These are phyloP conservation scores for Quercus engelmannii DNA, from an alignment of 306 rosid genomes.

Conservation along the genomic window DNA sequence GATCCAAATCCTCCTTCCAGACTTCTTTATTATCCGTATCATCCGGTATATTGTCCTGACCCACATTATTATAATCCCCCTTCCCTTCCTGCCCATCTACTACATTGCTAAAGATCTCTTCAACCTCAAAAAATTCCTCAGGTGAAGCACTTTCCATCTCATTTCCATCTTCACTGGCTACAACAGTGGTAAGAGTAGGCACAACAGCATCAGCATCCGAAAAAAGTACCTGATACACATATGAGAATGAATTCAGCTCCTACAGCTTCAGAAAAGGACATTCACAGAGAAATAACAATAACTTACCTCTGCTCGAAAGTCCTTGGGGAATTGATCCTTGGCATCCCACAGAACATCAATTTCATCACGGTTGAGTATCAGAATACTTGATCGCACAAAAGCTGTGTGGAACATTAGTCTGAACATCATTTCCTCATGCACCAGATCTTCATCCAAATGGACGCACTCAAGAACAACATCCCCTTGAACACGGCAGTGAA, in stretches of 20 bases:
- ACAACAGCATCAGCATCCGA: conserved; percentile 87
- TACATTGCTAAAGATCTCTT: conserved; percentile 85
- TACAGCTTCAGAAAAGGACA: conserved; percentile 33
- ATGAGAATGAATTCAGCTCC: conserved; percentile 66
- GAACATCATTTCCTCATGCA: conserved; percentile 73
- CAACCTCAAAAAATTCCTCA: conserved; percentile 96
- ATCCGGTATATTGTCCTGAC: conserved; percentile 33
- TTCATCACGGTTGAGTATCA: conserved; percentile 80
- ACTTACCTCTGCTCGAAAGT: conserved; percentile 92
- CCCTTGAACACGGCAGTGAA: conserved; percentile 86
- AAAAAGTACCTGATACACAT: conserved; percentile 88
- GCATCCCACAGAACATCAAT: conserved; percentile 87
- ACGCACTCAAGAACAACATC: conserved; percentile 94
- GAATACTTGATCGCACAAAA: conserved; percentile 79
- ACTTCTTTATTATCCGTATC: conserved; percentile 43
- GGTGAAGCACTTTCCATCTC: conserved; percentile 84
- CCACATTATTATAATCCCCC: conserved; percentile 42
- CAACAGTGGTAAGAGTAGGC: conserved; percentile 64
- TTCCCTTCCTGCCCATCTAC: conserved; percentile 69
- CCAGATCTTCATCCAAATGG: conserved; percentile 71
- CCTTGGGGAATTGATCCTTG: conserved; percentile 78
- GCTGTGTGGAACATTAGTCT: conserved; percentile 93
- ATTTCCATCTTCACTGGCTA: conserved; percentile 54
- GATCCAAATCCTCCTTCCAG: conserved; percentile 75
- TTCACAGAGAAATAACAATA: conserved; percentile 28